Evolutionary conservation across 176 grass and related monocot species (phyloP), one percentile per base, ranked within the genome.

Genomic region (Cymbopogon citratus): DNA sequence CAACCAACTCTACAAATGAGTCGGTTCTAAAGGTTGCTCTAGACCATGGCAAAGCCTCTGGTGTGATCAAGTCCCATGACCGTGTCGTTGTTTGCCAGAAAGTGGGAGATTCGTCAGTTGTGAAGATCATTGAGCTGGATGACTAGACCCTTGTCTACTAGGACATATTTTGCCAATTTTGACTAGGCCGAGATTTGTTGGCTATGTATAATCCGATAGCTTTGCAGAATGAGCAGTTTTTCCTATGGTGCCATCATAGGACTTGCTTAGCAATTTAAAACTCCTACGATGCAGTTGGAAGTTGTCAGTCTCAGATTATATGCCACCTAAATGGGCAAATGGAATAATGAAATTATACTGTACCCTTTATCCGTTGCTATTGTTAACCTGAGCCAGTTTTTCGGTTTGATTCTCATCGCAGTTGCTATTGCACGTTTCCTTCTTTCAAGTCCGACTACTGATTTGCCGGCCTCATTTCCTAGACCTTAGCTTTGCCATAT

Each of bases 81-180:
- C 92, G 92, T 14, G 96, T 99, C 8, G 92, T 99, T 12, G 87
- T 99, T 66, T 99, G 96, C 89, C 96, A 95, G 85, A 98, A 98
- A 60, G 85, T 98, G 48, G 96, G 96, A 35, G 96, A 98, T 90
- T 83, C 96, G 43, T 98, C 92, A 2, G 91, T 99, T 19, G 96
- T 99, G 82, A 99, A 99, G 87, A 99, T 95, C 60, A 93, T 99
- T 73, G 96, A 95, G 85, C 77, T 99, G 80, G 92, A 99, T 35
- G 96, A 93, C 81, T 99, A 91, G 80, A 72, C 75, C 21, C 71
- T 66, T 65, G 83, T 85, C 63, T 21, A 46, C 65, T 59, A 19
- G 64, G 64, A 36, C 66, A 38, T 78, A 59, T 63, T 81, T 52
- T 66, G 39, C 66, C 35, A 14, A 82, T 75, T 89, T 89, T 82